phyloP scores from a whole-genome alignment of 1,139 yeast genomes.

The Candida sojae region DNA sequence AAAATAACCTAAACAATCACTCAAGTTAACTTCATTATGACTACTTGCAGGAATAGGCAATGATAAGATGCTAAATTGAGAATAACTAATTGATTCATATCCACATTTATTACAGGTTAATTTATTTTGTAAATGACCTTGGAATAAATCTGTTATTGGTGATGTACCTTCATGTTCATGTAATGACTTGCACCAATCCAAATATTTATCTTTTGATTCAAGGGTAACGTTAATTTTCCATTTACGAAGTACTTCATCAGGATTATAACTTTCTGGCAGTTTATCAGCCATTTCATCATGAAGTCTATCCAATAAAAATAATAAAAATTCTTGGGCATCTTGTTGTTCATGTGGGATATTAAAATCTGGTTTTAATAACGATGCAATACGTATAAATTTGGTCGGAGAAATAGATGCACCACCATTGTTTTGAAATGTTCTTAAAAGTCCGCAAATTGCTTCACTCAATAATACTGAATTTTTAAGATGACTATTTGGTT shows the following conservation, averaged over 20 bases:
- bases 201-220: slow-evolving; percentile 50
- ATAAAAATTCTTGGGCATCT: slow-evolving; percentile 74
- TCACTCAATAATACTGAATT: slow-evolving; percentile 46
- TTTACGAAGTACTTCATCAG: slow-evolving; percentile 28
- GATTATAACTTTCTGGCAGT: slow-evolving; percentile 13
- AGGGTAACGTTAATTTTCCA: slow-evolving; percentile 35
- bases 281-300: slow-evolving; percentile 62
- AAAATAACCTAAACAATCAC: slow-evolving; percentile 66
- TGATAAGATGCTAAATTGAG: slow-evolving; percentile 64
- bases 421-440: slow-evolving; percentile 54
- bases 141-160: slow-evolving; percentile 63
- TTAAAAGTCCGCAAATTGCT: slow-evolving; percentile 42
- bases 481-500: slow-evolving; percentile 23
- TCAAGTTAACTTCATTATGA: slow-evolving; percentile 29
- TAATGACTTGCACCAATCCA: slow-evolving; percentile 57
- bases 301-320: slow-evolving; percentile 63
- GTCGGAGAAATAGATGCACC: slow-evolving; percentile 66
- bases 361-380: slow-evolving; percentile 61
- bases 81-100: slow-evolving; percentile 55
- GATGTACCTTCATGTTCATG: slow-evolving; percentile 61
- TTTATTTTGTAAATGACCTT: slow-evolving; percentile 68
- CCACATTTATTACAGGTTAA: slow-evolving; percentile 67
- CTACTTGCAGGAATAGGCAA: slow-evolving; percentile 59
- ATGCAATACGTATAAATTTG: slow-evolving; percentile 57
- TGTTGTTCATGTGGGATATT: slow-evolving; percentile 73